Base-by-base conservation (phyloP, 352 stramenopile genomes). In the Phytophthora cactorum region DNA sequence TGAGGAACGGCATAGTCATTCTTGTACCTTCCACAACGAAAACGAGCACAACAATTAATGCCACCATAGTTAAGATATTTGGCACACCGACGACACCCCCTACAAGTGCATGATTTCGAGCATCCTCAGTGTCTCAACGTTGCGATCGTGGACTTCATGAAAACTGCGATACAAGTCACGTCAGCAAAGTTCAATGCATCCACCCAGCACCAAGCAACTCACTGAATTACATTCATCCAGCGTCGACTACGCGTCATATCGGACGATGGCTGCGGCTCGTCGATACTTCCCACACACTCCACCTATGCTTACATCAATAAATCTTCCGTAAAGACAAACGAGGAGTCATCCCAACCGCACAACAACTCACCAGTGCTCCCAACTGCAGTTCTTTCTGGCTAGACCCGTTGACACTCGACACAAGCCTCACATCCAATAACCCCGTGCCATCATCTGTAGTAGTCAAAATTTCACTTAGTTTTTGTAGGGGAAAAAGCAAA, bases 21-120 rank as follows among this genome's bases (percentile, higher is more conserved):
- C 55, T 60, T 59, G 56, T 68, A 74, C 27, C 66, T 78, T 32
- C 10, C 36, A 47, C 10, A n/a, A 60, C 25, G 5, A 27, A 41
- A 34, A 58, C 15, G 41, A 57, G 29, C 28, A 54, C 46, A 44
- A 25, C 25, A 66, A 58, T 50, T 28, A 52, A 25, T 44, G 36
- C 6, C n/a, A 51, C 17, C 44, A 52, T 2, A 36, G 15, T 52
- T 10, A 3, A 43, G 17, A 51, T n/a, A 43, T 2, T 11, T 44
- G 31, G 25, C 8, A 41, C 10, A 10, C 8, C 39, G 32, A 6
- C 12, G 46, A 17, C 2, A 58, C 4, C 14, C 72, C 79, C 10
- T 77, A 92, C 84, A 90, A 43, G 14, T 82, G 65, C 36, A 92
- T 63, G 41, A 78, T 77, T 49, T 92, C 78, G 36, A 92, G 77